Percentiles rank a stretch among this genome's conserved stretches.
These are phyloP conservation scores for Fusarium sp. DNA, from an alignment of 2,329 filamentous ascomycete species.

Conservation along the genomic window DNA sequence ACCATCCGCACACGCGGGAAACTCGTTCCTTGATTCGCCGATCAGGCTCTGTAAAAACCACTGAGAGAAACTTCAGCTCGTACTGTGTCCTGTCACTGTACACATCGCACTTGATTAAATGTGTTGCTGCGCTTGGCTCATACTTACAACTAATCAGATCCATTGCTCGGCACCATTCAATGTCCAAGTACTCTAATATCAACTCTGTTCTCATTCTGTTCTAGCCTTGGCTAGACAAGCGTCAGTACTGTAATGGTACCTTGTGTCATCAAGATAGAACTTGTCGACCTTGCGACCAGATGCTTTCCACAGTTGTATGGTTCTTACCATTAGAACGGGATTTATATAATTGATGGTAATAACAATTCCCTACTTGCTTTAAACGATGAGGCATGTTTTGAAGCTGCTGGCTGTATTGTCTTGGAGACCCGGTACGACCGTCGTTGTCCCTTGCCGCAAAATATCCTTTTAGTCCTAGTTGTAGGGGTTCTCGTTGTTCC, in stretches of 20 bases:
- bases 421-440: slow-evolving; percentile 43
- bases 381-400: too few relatives aligned
- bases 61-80: slow-evolving; percentile 13
- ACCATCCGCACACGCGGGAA: slow-evolving; percentile 37
- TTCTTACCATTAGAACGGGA: background rate
- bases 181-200: slow-evolving; percentile 37
- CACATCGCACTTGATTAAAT: slow-evolving; percentile 4
- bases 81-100: slow-evolving; percentile 33
- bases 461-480: slow-evolving; percentile 25
- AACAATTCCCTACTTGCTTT: background rate
- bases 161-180: slow-evolving; percentile 21
- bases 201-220: slow-evolving; percentile 10
- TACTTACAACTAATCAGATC: slow-evolving; percentile 24
- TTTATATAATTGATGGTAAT: background rate
- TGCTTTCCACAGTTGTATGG: background rate
- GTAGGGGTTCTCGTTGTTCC: slow-evolving; percentile 40
- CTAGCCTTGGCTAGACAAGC: slow-evolving; percentile 16
- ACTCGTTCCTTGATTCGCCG: slow-evolving; percentile 33
- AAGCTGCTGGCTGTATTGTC: background rate
- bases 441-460: slow-evolving; percentile 39
- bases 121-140: slow-evolving; percentile 25
- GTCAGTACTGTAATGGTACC: slow-evolving; percentile 1
- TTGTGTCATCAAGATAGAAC: background rate
- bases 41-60: slow-evolving; percentile 26
- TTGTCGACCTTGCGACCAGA: background rate